Percentiles rank a stretch among this genome's conserved stretches.
phyloP scores from a whole-genome alignment of 139 green algal genomes.

The Chlamydomonas asymmetrica region DNA sequence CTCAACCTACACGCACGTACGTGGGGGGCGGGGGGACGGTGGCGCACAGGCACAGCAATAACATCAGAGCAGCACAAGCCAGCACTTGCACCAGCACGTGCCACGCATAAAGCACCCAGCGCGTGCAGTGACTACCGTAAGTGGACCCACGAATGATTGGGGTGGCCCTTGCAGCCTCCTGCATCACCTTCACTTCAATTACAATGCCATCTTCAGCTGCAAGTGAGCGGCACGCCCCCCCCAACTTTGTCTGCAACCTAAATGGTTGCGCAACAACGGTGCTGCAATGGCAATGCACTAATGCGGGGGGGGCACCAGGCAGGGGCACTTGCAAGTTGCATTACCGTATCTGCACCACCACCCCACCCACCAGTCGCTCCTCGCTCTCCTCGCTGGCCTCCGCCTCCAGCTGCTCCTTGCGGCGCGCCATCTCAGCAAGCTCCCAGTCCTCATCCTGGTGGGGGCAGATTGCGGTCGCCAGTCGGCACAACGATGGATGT shows the following conservation, averaged over 20 bases:
- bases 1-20: conserved; percentile 33
- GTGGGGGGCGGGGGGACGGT: conserved; percentile 9
- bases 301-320: too few relatives aligned
- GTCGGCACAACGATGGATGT: too few relatives aligned
- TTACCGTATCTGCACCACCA: background rate
- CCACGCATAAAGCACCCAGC: background rate
- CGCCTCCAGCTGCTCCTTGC: conserved; percentile 51
- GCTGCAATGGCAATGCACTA: too few relatives aligned
- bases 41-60: conserved; percentile 5
- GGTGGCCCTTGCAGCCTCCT: background rate
- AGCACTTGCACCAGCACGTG: background rate
- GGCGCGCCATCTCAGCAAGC: conserved; percentile 62
- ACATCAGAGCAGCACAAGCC: conserved; percentile 17
- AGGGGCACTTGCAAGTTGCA: too few relatives aligned
- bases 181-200: background rate
- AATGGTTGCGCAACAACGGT: too few relatives aligned
- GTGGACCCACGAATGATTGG: background rate
- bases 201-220: too few relatives aligned
- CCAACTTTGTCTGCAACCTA: too few relatives aligned
- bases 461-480: too few relatives aligned
- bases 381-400: conserved; percentile 65
- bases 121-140: background rate
- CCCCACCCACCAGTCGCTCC: conserved; percentile 44
- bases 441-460: conserved; percentile 62
- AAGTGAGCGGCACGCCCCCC: too few relatives aligned